phyloP scores from a whole-genome alignment of 345 rosid species.

The Salix exigua region DNA sequence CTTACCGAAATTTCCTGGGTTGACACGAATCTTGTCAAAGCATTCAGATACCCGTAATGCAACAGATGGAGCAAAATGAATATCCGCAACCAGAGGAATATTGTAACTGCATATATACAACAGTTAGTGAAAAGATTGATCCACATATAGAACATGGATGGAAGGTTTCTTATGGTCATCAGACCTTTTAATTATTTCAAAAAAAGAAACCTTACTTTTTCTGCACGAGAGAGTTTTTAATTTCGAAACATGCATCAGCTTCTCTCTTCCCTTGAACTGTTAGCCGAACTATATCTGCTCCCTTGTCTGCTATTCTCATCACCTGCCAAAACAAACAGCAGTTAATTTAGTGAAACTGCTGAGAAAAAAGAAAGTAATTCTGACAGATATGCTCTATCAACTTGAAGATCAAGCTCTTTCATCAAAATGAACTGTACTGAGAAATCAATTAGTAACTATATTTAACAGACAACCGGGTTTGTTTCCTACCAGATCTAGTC shows the following conservation, averaged over 20 bases:
- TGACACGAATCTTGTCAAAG: constrained; percentile 96
- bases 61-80: constrained; percentile 92
- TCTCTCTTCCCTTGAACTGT: constrained; percentile 99
- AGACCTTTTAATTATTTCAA: not conserved
- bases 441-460: not conserved
- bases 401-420: not conserved
- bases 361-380: not conserved
- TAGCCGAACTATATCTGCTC: constrained; percentile 91
- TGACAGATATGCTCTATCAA: not conserved
- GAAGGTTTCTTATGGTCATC: not conserved
- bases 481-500: not conserved
- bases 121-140: constrained; percentile 15
- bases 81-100: constrained; percentile 95
- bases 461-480: not conserved
- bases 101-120: constrained; percentile 62
- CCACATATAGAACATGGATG: not conserved
- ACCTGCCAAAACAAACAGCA: constrained; percentile 44
- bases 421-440: not conserved
- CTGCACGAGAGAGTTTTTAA: constrained; percentile 86
- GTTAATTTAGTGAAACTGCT: constrained; percentile 3
- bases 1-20: constrained; percentile 96
- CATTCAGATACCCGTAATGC: constrained; percentile 92
- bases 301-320: constrained; percentile 86
- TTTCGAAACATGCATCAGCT: constrained; percentile 95
- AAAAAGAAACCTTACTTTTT: constrained; percentile 47